Evolutionary conservation across 768 basidiomycete species (phyloP), one percentile per base, ranked within the genome.

Genomic region (Termitomyces heimii): DNA sequence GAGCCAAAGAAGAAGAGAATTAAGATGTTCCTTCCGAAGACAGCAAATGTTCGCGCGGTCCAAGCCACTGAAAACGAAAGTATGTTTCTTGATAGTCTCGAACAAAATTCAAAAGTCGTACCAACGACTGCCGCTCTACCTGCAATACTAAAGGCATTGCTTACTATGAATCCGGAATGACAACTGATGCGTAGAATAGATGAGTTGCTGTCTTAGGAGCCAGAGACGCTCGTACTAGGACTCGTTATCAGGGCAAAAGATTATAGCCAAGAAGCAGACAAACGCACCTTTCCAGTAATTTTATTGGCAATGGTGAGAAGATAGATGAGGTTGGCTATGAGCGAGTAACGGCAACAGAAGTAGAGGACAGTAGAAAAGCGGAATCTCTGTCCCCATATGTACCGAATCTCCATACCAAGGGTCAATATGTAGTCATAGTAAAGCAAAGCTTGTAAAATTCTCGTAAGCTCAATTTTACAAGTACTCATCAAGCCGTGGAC

Each of bases 381-480:
- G 26, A 69, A 64, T 54, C 35, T 62, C n/a, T 64, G 55, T 7
- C 50, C n/a, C 70, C 70, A 71, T 31, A 70, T 64, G 49, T 65
- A 67, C 44, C 55, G 43, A 37, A 65, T 62, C 48, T 70, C 68
- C 57, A 55, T 56, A 0, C 55, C 56, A 39, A 70, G 67, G 31
- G 70, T 70, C 26, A 70, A 57, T 20, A 56, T 43, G 53, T 69
- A 69, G 45, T 71, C 66, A 34, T 65, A 71, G 37, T 66, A 69
- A 13, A 69, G 55, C 24, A 69, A 45, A n/a, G 62, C 66, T 64
- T 22, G 1, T n/a, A 37, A n/a, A 35, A 16, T 24, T 44, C 13
- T n/a, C 42, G 5, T 34, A 5, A 13, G 7, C 12, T 26, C 5
- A 35, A 32, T 13, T 18, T 13, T 18, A 29, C 10, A 22, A 5